Evolutionary conservation across 305 asterid species (phyloP).

Genomic region (Rubia peregrina): DNA sequence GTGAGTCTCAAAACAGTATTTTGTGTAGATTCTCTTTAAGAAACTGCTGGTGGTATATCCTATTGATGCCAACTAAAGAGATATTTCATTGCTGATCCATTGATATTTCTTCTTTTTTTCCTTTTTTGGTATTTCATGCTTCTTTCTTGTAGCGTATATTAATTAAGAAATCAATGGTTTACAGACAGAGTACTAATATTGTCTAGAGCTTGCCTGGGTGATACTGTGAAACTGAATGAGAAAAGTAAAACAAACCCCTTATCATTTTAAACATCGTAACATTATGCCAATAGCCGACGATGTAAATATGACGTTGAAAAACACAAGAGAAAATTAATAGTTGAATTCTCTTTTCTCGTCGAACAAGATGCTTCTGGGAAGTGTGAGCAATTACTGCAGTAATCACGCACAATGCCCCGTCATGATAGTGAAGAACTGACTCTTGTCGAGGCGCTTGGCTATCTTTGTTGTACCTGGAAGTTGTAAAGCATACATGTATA

Average conservation of each 20-base stretch:
- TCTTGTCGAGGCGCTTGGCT: slow-evolving; percentile 17
- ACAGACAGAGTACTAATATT: background rate
- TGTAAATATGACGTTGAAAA: background rate
- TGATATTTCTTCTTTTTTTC: background rate
- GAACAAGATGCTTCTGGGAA: slow-evolving; percentile 49
- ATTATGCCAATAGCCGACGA: background rate
- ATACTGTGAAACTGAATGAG: background rate
- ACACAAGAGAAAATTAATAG: background rate
- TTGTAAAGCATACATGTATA: background rate
- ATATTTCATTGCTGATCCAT: background rate
- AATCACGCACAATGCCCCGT: slow-evolving; percentile 48
- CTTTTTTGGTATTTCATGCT: background rate
- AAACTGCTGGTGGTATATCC: background rate
- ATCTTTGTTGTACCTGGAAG: slow-evolving; percentile 3
- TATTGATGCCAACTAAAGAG: background rate
- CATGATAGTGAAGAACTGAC: slow-evolving; percentile 32
- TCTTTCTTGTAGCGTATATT: background rate
- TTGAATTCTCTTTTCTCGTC: slow-evolving; percentile 8
- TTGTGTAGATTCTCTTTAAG: background rate
- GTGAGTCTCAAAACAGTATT: background rate
- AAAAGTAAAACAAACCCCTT: background rate
- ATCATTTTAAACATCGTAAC: background rate
- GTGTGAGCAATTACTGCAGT: slow-evolving; percentile 45
- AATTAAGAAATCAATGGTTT: background rate
- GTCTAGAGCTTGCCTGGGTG: background rate